Conservation (phyloP, 305 asterid genomes). For the Fraxinus baroniana region DNA sequence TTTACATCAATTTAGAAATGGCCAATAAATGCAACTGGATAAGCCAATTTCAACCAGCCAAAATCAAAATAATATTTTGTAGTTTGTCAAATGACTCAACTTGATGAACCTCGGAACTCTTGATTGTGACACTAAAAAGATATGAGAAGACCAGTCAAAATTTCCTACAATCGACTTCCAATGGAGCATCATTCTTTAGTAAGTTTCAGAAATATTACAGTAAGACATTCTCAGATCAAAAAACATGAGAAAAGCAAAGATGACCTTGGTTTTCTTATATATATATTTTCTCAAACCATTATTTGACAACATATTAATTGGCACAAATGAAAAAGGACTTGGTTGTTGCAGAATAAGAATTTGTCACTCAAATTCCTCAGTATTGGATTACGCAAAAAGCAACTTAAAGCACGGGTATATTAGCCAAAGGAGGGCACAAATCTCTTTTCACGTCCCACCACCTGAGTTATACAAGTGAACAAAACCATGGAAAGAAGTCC, state of each 20-base stretch:
- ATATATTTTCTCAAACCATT: not conserved
- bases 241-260: not conserved
- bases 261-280: not conserved
- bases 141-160: not conserved
- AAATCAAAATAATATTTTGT: not conserved
- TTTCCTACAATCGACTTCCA: not conserved
- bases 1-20: not conserved
- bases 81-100: not conserved
- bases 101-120: not conserved
- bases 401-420: not conserved
- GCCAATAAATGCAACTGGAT: not conserved
- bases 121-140: not conserved
- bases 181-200: not conserved
- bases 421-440: not conserved
- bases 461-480: conserved; percentile 3
- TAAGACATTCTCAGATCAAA: not conserved
- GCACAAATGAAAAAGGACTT: not conserved
- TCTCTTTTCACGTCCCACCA: not conserved
- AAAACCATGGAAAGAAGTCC: not conserved
- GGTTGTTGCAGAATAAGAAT: not conserved
- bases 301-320: not conserved
- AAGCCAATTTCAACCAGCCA: not conserved
- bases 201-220: not conserved
- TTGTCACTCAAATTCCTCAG: not conserved
- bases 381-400: not conserved